These are phyloP conservation scores for Tricharina praecox DNA, from an alignment of 495 filamentous ascomycete genomes.

Conservation along the genomic window DNA sequence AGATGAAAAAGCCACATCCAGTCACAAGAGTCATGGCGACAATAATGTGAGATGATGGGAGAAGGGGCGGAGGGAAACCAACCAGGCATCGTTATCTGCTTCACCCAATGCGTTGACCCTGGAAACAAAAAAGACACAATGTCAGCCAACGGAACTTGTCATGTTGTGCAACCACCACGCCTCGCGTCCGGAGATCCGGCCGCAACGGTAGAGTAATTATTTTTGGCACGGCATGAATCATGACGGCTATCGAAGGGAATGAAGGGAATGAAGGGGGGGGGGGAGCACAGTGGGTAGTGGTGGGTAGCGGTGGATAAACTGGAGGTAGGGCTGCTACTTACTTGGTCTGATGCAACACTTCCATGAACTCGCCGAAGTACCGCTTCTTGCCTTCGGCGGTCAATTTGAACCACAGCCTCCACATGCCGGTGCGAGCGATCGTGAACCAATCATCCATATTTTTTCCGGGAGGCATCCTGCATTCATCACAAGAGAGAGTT, in stretches of 20 bases:
- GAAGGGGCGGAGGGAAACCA: slow-evolving; percentile 23
- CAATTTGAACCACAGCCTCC: slow-evolving; percentile 53
- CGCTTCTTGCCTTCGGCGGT: slow-evolving; percentile 50
- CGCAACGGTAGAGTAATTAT: neutral
- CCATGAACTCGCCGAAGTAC: slow-evolving; percentile 61
- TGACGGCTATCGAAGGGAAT: slow-evolving; percentile 6
- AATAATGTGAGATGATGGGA: slow-evolving; percentile 1
- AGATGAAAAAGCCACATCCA: neutral
- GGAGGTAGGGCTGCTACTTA: slow-evolving; percentile 32
- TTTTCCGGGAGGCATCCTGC: slow-evolving; percentile 59
- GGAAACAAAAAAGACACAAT: slow-evolving; percentile 5
- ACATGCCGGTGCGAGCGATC: slow-evolving; percentile 52
- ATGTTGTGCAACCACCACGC: neutral
- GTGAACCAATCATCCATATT: slow-evolving; percentile 57
- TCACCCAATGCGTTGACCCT: slow-evolving; percentile 36
- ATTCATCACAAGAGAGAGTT: neutral
- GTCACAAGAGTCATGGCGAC: no score
- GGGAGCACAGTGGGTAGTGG: neutral
- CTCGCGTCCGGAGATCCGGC: neutral
- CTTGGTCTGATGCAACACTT: slow-evolving; percentile 58
- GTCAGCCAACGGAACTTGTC: neutral
- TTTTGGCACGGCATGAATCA: neutral
- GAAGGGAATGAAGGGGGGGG: slow-evolving; percentile 11
- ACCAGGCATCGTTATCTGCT: slow-evolving; percentile 43
- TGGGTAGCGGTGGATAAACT: no score